A percentile compares a stretch with the other conserved stretches of the same genome.
Evolutionary conservation across 306 rosid genomes (phyloP).

Genomic region (Glycyrrhiza uralensis): DNA sequence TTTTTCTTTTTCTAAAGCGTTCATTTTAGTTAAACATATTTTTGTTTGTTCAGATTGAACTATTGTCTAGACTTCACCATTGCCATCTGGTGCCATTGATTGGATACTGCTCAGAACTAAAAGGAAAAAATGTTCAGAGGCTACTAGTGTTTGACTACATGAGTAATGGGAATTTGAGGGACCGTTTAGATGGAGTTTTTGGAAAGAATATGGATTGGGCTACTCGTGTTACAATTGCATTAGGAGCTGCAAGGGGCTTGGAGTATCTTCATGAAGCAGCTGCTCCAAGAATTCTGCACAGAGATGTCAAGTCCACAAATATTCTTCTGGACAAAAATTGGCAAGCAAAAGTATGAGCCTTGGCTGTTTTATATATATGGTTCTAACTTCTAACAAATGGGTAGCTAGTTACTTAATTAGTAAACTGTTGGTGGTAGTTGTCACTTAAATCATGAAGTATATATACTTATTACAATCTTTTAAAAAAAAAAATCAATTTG

Average conservation of each 20-base stretch:
- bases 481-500: conserved; percentile 14
- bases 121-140: conserved; percentile 74
- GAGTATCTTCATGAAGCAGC: conserved; percentile 99
- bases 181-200: conserved; percentile 62
- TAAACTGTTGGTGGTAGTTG: background rate
- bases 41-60: conserved; percentile 66
- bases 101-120: conserved; percentile 84
- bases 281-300: conserved; percentile 92
- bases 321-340: conserved; percentile 86
- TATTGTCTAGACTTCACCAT: conserved; percentile 87
- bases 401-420: background rate
- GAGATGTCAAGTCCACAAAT: conserved; percentile 95
- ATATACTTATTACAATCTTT: background rate
- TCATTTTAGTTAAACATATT: background rate
- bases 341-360: conserved; percentile 71
- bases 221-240: conserved; percentile 80
- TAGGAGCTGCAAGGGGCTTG: conserved; percentile 96
- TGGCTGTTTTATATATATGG: conserved; percentile 17
- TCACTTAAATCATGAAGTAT: background rate
- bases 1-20: background rate
- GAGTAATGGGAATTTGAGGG: conserved; percentile 86
- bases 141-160: conserved; percentile 77
- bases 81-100: conserved; percentile 87
- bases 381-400: background rate
- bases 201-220: conserved; percentile 67